Percentiles rank a stretch among this genome's conserved stretches.
phyloP scores from a whole-genome alignment of 2,329 filamentous ascomycete genomes.

The Blumeria graminis region DNA sequence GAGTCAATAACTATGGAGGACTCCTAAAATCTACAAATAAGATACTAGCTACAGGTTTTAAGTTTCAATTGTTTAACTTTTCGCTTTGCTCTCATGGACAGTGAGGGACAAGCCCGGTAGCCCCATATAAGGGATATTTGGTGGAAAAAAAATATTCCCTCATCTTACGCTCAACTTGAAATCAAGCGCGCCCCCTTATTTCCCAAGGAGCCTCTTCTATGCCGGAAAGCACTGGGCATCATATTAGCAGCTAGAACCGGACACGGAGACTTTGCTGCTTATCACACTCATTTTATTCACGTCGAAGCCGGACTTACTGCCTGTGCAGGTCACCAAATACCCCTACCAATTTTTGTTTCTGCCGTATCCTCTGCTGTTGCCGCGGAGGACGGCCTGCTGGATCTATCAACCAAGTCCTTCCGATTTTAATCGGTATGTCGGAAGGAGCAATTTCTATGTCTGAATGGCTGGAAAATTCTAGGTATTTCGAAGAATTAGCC shows the following conservation, averaged over 20 bases:
- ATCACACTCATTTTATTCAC: neutral
- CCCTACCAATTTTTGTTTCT: neutral
- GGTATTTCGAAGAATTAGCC: neutral
- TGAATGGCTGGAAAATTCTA: neutral
- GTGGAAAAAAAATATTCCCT: neutral
- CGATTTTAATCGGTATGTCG: neutral
- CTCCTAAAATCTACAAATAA: too few relatives aligned
- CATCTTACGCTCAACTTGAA: neutral
- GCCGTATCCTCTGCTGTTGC: neutral
- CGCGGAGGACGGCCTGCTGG: neutral
- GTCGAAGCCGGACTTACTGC: neutral
- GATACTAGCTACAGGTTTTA: too few relatives aligned
- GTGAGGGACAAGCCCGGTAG: too few relatives aligned
- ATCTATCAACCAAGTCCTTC: neutral
- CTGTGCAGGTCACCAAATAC: neutral
- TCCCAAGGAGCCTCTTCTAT: neutral
- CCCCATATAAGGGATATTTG: too few relatives aligned
- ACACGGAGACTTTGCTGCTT: slow-evolving; percentile 1
- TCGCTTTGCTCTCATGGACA: too few relatives aligned
- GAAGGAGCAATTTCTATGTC: neutral
- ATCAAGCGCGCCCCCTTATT: neutral
- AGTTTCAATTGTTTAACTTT: too few relatives aligned
- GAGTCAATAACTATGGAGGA: too few relatives aligned
- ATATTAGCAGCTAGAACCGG: neutral
- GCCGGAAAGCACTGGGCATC: neutral